These are phyloP conservation scores for Dothidotthia symphoricarpi DNA, from an alignment of 2,329 filamentous ascomycete species.

Conservation along the genomic window DNA sequence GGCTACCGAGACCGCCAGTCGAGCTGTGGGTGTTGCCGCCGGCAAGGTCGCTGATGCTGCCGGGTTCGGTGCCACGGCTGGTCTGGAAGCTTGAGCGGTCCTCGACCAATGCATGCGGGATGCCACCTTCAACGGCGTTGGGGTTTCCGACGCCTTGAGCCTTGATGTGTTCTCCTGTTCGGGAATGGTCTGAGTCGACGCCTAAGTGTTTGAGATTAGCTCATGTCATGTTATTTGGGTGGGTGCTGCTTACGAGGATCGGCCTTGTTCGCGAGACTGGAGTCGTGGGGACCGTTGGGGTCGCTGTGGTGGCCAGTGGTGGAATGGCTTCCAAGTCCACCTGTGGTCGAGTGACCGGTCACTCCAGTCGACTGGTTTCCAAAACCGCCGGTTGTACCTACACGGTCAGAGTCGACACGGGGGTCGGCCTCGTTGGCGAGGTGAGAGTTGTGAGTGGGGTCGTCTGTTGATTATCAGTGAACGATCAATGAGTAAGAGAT, in stretches of 20 bases:
- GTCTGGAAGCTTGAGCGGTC: no score
- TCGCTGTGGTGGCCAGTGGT: constrained; percentile 9
- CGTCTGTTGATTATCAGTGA: constrained; percentile 15
- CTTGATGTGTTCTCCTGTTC: no score
- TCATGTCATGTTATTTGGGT: no score
- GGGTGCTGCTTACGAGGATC: constrained; percentile 2
- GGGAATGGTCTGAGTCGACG: no score
- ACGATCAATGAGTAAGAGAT: constrained; percentile 5
- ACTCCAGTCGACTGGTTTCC: constrained; percentile 24
- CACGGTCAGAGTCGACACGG: constrained; percentile 26
- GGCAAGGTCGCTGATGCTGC: constrained; percentile 11
- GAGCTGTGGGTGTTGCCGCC: constrained; percentile 6
- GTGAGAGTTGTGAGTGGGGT: constrained; percentile 30
- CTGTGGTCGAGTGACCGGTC: constrained; percentile 8
- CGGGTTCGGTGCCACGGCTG: no score
- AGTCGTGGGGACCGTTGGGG: constrained; percentile 21
- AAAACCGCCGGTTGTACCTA: constrained; percentile 19
- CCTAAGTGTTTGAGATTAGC: no score
- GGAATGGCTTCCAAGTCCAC: constrained; percentile 15
- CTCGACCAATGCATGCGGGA: background rate
- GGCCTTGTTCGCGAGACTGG: constrained; percentile 14
- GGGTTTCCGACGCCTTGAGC: no score
- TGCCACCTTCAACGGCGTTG: background rate
- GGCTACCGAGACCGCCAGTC: constrained; percentile 10
- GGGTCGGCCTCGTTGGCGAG: constrained; percentile 33